A percentile compares a stretch with the other conserved stretches of the same genome.
Evolutionary conservation across 495 filamentous ascomycete genomes (phyloP).

Genomic region (Apodospora peruviana): DNA sequence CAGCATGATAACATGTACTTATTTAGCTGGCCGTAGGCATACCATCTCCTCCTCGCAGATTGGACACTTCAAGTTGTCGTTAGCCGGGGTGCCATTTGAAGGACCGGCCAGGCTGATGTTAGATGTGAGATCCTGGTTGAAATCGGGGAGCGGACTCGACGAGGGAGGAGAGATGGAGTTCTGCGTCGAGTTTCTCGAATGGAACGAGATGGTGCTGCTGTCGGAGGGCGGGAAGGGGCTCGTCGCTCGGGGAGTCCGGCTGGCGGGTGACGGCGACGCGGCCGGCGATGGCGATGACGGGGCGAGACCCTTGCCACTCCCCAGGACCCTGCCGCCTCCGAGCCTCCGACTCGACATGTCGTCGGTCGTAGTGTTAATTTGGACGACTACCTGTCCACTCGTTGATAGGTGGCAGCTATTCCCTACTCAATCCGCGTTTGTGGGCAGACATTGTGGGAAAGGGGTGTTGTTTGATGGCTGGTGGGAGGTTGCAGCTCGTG

Average conservation of each 20-base stretch:
- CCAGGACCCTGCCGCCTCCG: conserved; percentile 83
- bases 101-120: conserved; percentile 43
- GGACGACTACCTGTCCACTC: no score
- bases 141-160: conserved; percentile 35
- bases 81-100: conserved; percentile 30
- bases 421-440: no score
- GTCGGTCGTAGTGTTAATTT: no score
- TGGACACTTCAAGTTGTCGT: conserved; percentile 70
- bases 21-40: conserved; percentile 2
- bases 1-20: no score
- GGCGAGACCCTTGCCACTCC: conserved; percentile 70
- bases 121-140: conserved; percentile 40
- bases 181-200: conserved; percentile 27
- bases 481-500: no score
- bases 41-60: conserved; percentile 98
- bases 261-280: neutral
- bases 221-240: conserved; percentile 47
- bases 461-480: no score
- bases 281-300: conserved; percentile 42
- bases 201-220: conserved; percentile 48
- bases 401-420: no score
- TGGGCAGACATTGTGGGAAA: no score
- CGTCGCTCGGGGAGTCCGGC: conserved; percentile 22
- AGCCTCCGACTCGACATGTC: conserved; percentile 76
- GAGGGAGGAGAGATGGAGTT: conserved; percentile 29